Percentiles rank a stretch among this genome's conserved stretches.
Evolutionary conservation across 495 filamentous ascomycete genomes (phyloP).

Genomic region (Sphaerosporella brunnea): DNA sequence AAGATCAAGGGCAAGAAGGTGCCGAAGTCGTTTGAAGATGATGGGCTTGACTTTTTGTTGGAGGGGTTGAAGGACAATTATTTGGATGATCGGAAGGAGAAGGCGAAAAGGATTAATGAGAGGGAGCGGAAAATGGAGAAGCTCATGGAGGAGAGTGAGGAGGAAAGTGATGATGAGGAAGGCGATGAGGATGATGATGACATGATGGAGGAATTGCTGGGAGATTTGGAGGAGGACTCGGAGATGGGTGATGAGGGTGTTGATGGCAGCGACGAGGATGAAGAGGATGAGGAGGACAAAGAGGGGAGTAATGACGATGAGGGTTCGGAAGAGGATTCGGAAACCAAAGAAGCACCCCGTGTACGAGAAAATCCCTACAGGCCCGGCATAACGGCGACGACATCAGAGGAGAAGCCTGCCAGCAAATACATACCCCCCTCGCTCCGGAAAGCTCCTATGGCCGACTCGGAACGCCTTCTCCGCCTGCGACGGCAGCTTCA

Average conservation of each 20-base stretch:
- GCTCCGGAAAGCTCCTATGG: conserved; percentile 42
- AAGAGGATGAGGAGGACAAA: conserved; percentile 22
- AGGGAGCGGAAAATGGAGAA: conserved; percentile 20
- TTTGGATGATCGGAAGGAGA: conserved; percentile 30
- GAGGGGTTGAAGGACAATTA: conserved; percentile 45
- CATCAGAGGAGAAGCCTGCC: not conserved
- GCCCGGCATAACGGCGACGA: not conserved
- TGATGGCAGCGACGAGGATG: conserved; percentile 10
- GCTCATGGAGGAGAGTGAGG: conserved; percentile 26
- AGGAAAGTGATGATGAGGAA: conserved; percentile 28
- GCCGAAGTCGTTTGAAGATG: conserved; percentile 61
- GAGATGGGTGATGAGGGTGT: conserved; percentile 11
- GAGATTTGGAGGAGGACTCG: conserved; percentile 15
- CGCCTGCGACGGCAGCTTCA: conserved; percentile 64
- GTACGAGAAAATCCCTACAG: conserved; percentile 22
- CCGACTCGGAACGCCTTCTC: conserved; percentile 47
- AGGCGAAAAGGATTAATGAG: conserved; percentile 34
- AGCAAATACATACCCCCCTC: conserved; percentile 78
- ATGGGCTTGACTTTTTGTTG: conserved; percentile 65
- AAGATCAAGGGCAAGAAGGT: conserved; percentile 63
- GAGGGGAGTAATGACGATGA: too few species aligned
- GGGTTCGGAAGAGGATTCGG: conserved; percentile 24
- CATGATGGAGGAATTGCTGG: conserved; percentile 29
- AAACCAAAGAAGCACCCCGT: conserved; percentile 9
- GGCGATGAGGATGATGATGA: conserved; percentile 24